Percentiles rank a stretch among this genome's conserved stretches.
Conservation (phyloP, 1,139 yeast genomes). For the Debaryomycetaceae sp. region DNA sequence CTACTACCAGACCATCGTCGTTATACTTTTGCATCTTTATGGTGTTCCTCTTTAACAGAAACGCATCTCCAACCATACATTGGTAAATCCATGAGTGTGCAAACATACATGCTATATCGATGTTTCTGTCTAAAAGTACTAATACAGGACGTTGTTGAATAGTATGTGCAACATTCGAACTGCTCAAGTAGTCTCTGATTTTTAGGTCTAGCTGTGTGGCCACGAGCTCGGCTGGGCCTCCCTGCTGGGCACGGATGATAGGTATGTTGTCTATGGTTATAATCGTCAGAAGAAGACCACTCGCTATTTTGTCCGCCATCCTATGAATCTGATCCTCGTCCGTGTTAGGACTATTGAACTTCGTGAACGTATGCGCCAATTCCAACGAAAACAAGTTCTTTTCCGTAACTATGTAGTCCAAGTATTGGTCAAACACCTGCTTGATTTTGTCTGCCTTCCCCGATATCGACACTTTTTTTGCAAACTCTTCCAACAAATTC, state of each 20-base stretch:
- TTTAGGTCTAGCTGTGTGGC: slow-evolving; percentile 83
- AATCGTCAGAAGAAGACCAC: slow-evolving; percentile 75
- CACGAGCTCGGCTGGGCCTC: slow-evolving; percentile 94
- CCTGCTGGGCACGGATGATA: slow-evolving; percentile 82
- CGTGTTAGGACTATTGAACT: slow-evolving; percentile 66
- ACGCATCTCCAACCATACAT: slow-evolving; percentile 92
- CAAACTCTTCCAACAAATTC: slow-evolving; percentile 81
- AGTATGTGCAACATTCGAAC: slow-evolving; percentile 45
- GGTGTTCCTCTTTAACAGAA: slow-evolving; percentile 73
- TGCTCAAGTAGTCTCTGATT: slow-evolving; percentile 79
- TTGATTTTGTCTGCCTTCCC: slow-evolving; percentile 69
- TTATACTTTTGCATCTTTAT: slow-evolving; percentile 42
- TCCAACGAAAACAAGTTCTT: slow-evolving; percentile 86
- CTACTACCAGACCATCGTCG: slow-evolving; percentile 33
- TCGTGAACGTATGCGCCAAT: slow-evolving; percentile 59
- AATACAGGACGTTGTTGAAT: slow-evolving; percentile 66
- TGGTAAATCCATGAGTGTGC: slow-evolving; percentile 98
- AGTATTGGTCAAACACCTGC: slow-evolving; percentile 90
- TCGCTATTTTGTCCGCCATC: slow-evolving; percentile 67
- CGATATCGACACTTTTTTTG: slow-evolving; percentile 70
- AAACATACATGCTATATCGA: slow-evolving; percentile 91
- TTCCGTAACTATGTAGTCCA: slow-evolving; percentile 89
- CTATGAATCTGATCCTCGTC: slow-evolving; percentile 71
- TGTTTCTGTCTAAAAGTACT: slow-evolving; percentile 78
- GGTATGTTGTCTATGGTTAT: slow-evolving; percentile 81